A percentile compares a stretch with the other conserved stretches of the same genome.
Conservation (phyloP, 2,329 filamentous ascomycete species). For the Ceratocystis ficicola region DNA sequence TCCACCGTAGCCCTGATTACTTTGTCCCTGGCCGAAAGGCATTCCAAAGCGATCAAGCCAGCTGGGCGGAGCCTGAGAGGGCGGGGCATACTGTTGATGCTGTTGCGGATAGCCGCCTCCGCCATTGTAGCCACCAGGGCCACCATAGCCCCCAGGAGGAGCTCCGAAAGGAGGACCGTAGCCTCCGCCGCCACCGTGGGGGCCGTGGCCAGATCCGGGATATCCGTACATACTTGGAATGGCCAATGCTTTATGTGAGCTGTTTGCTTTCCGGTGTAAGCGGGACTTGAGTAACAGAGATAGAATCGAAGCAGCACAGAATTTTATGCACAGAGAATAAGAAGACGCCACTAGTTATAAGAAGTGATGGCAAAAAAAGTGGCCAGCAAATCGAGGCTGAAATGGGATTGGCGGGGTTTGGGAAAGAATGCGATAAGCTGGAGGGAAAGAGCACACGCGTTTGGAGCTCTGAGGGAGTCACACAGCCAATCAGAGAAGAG, state of each 20-base stretch:
- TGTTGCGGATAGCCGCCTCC: slow-evolving; percentile 27
- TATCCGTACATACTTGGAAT: slow-evolving; percentile 21
- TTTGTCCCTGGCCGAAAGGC: slow-evolving; percentile 13
- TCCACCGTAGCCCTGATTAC: slow-evolving; percentile 5
- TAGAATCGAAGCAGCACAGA: no score
- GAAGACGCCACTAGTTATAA: not conserved
- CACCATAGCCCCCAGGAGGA: slow-evolving; percentile 25
- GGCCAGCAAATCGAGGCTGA: not conserved
- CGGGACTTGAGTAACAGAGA: not conserved
- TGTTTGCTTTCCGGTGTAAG: not conserved
- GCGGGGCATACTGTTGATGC: slow-evolving; percentile 25
- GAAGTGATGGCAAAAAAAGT: not conserved
- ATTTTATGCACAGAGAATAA: not conserved
- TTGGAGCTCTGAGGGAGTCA: not conserved
- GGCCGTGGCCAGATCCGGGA: slow-evolving; percentile 23
- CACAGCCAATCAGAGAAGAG: not conserved
- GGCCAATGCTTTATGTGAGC: not conserved
- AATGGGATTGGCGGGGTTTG: slow-evolving; percentile 1
- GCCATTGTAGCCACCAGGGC: slow-evolving; percentile 25
- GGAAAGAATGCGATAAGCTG: slow-evolving; percentile 9
- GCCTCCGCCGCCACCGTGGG: slow-evolving; percentile 19
- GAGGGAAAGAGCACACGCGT: not conserved
- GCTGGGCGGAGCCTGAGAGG: slow-evolving; percentile 22
- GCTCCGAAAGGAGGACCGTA: slow-evolving; percentile 22
- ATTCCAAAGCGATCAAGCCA: slow-evolving; percentile 24